phyloP scores from a whole-genome alignment of 805 yeast species.

The Kuraishia ogatae region DNA sequence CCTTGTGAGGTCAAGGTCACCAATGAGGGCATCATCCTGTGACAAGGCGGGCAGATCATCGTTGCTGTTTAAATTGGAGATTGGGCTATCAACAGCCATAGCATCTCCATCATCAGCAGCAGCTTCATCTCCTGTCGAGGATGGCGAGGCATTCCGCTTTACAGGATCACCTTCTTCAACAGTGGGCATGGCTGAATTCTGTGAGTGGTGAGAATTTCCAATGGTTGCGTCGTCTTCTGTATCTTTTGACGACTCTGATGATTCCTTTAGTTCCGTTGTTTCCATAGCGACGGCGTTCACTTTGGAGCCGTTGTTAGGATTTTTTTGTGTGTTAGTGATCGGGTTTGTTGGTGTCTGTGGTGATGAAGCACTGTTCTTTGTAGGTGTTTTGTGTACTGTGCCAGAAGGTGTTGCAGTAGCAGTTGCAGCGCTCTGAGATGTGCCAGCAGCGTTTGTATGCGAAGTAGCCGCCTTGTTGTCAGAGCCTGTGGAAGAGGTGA shows the following conservation, averaged over 20 bases:
- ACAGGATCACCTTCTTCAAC: background rate
- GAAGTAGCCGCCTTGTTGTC: background rate
- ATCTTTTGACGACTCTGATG: constrained; percentile 26
- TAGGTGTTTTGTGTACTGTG: background rate
- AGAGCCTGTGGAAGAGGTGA: too few relatives aligned
- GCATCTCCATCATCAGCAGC: too few relatives aligned
- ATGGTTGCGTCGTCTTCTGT: constrained; percentile 17
- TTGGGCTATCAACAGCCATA: background rate
- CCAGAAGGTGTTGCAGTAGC: background rate
- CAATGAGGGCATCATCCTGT: constrained; percentile 16
- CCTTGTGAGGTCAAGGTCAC: constrained; percentile 48
- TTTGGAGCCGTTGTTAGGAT: background rate
- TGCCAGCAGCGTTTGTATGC: background rate
- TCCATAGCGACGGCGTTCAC: constrained; percentile 14
- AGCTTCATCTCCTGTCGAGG: too few relatives aligned
- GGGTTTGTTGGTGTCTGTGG: background rate
- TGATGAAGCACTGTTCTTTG: background rate
- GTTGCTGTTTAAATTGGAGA: constrained; percentile 1
- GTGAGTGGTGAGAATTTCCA: constrained; percentile 3
- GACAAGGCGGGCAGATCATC: constrained; percentile 7
- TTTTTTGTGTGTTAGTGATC: background rate
- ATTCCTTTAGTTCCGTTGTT: constrained; percentile 22
- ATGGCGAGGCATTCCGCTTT: too few relatives aligned
- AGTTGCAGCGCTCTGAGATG: background rate
- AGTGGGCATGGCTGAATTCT: background rate